phyloP scores from a whole-genome alignment of 2,329 filamentous ascomycete species.

The Phyllosticta capitalensis region DNA sequence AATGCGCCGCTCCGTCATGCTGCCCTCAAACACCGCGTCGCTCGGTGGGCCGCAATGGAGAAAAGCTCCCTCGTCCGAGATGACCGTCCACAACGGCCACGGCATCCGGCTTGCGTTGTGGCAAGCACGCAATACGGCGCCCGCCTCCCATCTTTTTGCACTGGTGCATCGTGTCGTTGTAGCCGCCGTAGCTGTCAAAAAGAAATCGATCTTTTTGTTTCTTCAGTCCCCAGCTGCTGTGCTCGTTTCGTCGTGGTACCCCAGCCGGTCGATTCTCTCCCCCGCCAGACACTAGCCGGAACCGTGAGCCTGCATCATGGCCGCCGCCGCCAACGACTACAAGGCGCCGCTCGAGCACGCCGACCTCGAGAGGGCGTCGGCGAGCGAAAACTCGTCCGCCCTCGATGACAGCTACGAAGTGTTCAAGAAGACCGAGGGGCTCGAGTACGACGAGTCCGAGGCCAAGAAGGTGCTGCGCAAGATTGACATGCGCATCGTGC shows the following conservation, averaged over 20 bases:
- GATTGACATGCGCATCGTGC: conserved; percentile 22
- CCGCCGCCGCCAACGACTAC: neutral
- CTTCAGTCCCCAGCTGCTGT: neutral
- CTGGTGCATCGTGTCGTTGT: neutral
- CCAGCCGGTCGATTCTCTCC: neutral
- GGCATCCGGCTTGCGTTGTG: neutral
- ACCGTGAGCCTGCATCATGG: neutral
- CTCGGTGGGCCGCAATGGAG: neutral
- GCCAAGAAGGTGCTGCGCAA: conserved; percentile 22
- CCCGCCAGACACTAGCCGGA: neutral
- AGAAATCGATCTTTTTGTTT: neutral
- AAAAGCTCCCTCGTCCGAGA: neutral
- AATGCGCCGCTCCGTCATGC: neutral
- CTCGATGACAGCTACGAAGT: conserved; percentile 25
- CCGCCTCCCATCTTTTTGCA: neutral
- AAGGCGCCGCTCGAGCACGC: neutral
- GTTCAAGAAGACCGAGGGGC: conserved; percentile 20
- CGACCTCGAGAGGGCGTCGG: conserved; percentile 1
- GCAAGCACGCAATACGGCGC: conserved; percentile 9
- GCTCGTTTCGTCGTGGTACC: neutral
- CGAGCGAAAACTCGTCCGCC: neutral
- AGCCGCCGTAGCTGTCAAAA: neutral
- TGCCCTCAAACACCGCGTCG: neutral
- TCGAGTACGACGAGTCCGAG: conserved; percentile 17
- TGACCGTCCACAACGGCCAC: neutral